Conservation (phyloP, 2,329 filamentous ascomycete species). For the Teratosphaeria viscida region DNA sequence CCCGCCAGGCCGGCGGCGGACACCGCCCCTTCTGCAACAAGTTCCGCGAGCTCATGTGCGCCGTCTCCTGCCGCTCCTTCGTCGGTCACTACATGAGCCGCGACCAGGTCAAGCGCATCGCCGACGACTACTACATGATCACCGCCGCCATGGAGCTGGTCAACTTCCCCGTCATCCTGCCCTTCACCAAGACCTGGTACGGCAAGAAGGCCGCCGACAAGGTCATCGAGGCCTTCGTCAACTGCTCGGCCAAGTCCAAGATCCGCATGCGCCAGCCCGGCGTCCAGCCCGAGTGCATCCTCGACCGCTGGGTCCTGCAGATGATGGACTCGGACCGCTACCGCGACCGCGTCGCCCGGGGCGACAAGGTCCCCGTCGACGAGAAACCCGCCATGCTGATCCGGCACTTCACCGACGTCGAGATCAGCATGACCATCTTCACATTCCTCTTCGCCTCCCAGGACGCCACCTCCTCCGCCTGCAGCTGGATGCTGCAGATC, state of each 20-base stretch:
- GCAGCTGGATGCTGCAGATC: constrained; percentile 91
- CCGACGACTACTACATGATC: constrained; percentile 93
- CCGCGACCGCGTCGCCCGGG: constrained; percentile 65
- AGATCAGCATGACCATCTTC: constrained; percentile 88
- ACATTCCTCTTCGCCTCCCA: constrained; percentile 96
- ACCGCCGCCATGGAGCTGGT: constrained; percentile 92
- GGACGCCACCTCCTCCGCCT: constrained; percentile 88
- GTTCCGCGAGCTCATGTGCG: constrained; percentile 91
- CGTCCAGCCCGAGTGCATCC: constrained; percentile 79
- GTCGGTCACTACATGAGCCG: constrained; percentile 92
- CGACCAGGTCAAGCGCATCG: constrained; percentile 82
- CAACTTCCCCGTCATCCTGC: constrained; percentile 95
- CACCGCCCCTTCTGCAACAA: constrained; percentile 79
- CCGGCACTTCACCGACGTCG: constrained; percentile 78
- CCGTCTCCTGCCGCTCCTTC: constrained; percentile 92
- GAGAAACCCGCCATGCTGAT: constrained; percentile 77
- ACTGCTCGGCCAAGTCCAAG: constrained; percentile 88
- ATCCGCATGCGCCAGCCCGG: constrained; percentile 66
- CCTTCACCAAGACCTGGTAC: constrained; percentile 93
- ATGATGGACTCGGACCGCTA: constrained; percentile 81
- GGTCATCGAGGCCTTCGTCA: constrained; percentile 79
- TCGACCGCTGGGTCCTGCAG: constrained; percentile 85
- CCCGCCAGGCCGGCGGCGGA: constrained; percentile 55
- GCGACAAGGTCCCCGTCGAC: constrained; percentile 53
- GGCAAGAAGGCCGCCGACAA: constrained; percentile 92